Evolutionary conservation across 129 eudicot species (phyloP), one percentile per base, ranked within the genome.

Genomic region (Flaveria brownii): DNA sequence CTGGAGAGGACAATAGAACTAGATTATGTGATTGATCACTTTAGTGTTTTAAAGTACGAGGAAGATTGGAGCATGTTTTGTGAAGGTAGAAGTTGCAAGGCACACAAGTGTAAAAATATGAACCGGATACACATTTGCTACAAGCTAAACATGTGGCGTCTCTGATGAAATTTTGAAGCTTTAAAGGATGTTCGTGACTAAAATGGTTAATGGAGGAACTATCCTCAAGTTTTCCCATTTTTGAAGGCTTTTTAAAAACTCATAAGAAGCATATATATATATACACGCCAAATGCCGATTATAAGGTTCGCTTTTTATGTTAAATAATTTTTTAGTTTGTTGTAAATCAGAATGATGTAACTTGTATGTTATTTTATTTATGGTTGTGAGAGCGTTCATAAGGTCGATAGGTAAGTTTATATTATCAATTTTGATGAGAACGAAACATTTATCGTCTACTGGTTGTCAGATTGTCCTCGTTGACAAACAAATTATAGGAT

Each of bases 161-260:
- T 1, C 62, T 16, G 78, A 67, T 9, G 5, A 51, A 2, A 8
- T 52, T 71, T 43, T 69, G 59, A 71, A 79, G 79, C 10, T 79
- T 76, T 60, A 87, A 33, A 15, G 86, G 88, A 62, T 87, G 91
- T 52, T 75, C 77, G 51, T 84, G 91, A 60, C 85, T 76, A 60
- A 87, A 87, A 70, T 87, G 91, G 71, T 64, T 46, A 61, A 82
- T 76, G 15, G 77, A 20, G 49, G 81, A 65, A 36, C 28, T 45
- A 51, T 16, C 39, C 7, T 73, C 84, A 41, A 74, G 78, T 30
- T 45, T 74, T 60, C 81, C 84, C 86, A 83, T 83, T 22, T 68
- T 20, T 9, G 18, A 39, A 52, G 56, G 59, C 41, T 52, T 63
- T 6, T 72, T 50, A 23, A n/a, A 65, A 13, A 50, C 57, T 49